A percentile compares a stretch with the other conserved stretches of the same genome.
Conservation (phyloP, 176 grass and related monocot genomes). For the Themeda triandra region DNA sequence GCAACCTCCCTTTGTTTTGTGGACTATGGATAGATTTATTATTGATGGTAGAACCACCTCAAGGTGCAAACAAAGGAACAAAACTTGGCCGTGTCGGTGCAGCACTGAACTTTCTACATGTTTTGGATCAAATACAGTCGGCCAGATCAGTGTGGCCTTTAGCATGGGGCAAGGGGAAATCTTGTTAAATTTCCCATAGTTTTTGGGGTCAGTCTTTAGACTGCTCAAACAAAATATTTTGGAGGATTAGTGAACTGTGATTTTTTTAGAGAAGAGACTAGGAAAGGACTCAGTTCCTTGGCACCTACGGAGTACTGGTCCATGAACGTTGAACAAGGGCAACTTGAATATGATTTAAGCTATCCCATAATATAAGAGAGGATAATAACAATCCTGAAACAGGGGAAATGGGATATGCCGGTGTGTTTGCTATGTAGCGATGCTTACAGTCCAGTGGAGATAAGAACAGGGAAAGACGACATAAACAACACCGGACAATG, state of each 20-base stretch:
- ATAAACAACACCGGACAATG: not conserved
- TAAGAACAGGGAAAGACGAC: not conserved
- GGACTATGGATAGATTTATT: not conserved
- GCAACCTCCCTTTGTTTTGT: not conserved
- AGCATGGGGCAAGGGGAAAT: not conserved
- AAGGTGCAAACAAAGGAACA: constrained; percentile 5
- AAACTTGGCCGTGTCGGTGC: not conserved
- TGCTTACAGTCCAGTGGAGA: not conserved
- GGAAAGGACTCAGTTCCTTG: not conserved
- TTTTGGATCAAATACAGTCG: constrained; percentile 8
- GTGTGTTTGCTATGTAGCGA: not conserved
- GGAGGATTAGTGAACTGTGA: not conserved
- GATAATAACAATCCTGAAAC: not conserved
- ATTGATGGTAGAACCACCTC: not conserved
- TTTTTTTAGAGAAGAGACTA: not conserved
- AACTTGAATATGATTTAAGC: not conserved
- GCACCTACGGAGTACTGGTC: not conserved
- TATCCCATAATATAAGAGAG: not conserved
- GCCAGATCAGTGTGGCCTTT: not conserved
- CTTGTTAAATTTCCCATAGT: not conserved
- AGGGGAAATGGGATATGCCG: not conserved
- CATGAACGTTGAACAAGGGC: not conserved
- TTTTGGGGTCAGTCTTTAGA: not conserved
- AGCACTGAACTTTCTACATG: not conserved
- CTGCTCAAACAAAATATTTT: not conserved